phyloP scores from a whole-genome alignment of 2,329 filamentous ascomycete genomes.

The Fusarium bulbicola region DNA sequence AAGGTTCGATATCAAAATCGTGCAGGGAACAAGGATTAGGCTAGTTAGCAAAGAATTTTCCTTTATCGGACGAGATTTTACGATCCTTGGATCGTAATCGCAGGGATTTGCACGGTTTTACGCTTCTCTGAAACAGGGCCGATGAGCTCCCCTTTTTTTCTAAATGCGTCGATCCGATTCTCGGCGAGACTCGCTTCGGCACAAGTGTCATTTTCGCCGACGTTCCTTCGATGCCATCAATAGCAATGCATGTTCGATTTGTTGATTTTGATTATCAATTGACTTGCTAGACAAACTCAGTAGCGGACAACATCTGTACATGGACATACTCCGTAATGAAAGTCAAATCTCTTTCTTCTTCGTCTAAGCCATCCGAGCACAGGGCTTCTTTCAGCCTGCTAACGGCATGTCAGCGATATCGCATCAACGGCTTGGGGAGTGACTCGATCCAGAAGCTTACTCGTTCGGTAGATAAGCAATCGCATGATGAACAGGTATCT shows the following conservation, averaged over 20 bases:
- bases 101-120: slow-evolving; percentile 16
- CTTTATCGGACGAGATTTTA: slow-evolving; percentile 3
- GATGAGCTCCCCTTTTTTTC: slow-evolving; percentile 19
- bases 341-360: too few relatives aligned
- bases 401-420: background rate
- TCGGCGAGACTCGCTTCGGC: slow-evolving; percentile 19
- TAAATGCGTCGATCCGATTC: slow-evolving; percentile 1
- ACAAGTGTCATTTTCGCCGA: background rate
- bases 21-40: background rate
- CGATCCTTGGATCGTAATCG: slow-evolving; percentile 8
- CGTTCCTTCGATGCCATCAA: background rate
- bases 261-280: background rate
- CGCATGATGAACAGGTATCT: background rate
- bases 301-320: too few relatives aligned
- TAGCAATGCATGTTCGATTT: background rate
- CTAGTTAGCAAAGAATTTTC: background rate
- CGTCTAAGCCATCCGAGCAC: accelerated
- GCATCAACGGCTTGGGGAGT: background rate
- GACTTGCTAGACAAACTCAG: too few relatives aligned
- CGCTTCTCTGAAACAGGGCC: slow-evolving; percentile 26
- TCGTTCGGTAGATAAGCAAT: background rate
- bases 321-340: accelerated
- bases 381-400: background rate
- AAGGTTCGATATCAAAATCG: background rate
- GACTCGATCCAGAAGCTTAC: background rate